Evolutionary conservation across 345 rosid genomes (phyloP), one percentile per base, ranked within the genome.

Genomic region (Turritis glabra): DNA sequence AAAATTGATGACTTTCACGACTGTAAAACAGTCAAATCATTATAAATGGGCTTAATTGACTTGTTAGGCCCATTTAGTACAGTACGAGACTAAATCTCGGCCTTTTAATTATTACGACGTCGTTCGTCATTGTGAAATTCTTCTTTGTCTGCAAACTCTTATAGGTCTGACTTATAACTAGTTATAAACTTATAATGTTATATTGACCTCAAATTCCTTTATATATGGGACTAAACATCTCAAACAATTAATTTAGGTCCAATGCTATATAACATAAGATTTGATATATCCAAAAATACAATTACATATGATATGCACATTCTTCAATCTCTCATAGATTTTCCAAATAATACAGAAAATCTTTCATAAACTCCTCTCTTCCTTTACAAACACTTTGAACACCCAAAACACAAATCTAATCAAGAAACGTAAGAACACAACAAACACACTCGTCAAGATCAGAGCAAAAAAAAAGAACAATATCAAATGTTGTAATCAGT

Each of bases 321-420:
- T 54, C 41, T 40, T 40, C 23, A 69, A 41, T 27, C 38, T 55
- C 21, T 47, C 62, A 60, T 30, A 65, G 48, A 58, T 66, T 57
- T 40, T 60, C 21, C 79, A 40, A 41, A 75, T 59, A 8, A 51
- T 50, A 72, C 33, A 72, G 53, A 76, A 67, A 50, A 30, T 41
- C 25, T 69, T 52, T 76, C 19, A 61, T 29, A 61, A 68, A 60
- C 64, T 59, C 40, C 13, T 37, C 40, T 37, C 80, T 75, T 75
- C 37, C 74, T 77, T 70, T 64, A 77, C 71, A 77, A 61, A 69
- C 64, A 52, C 69, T 58, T 21, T 50, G 12, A 50, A 67, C 54
- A 76, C 56, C 53, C 69, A 25, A 35, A 71, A 26, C 50, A 21
- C 55, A 51, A 57, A 68, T 51, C 69, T 68, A 76, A 61, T 41